These are phyloP conservation scores for Citrus sinensis DNA, from an alignment of 345 rosid species.

Conservation along the genomic window DVS_A1.0 CM039168.1:3098001-3098500, in stretches of 20 bases:
- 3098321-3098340: not conserved
- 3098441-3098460: not conserved
- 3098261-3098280: not conserved
- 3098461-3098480: not conserved
- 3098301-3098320: not conserved
- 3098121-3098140: no score
- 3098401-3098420: not conserved
- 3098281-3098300: not conserved
- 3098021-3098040: no score
- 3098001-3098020: no score
- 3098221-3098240: no score
- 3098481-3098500: not conserved
- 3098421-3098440: not conserved
- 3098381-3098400: not conserved
- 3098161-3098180: no score
- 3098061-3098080: no score
- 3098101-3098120: not conserved
- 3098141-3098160: no score
- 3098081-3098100: not conserved
- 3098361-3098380: conserved; percentile 1
- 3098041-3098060: no score
- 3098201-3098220: no score
- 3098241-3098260: no score
- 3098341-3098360: not conserved
- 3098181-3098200: accelerated